Evolutionary conservation across 768 basidiomycete species (phyloP), one percentile per base, ranked within the genome.

Genomic region (Boletus insuetus): DNA sequence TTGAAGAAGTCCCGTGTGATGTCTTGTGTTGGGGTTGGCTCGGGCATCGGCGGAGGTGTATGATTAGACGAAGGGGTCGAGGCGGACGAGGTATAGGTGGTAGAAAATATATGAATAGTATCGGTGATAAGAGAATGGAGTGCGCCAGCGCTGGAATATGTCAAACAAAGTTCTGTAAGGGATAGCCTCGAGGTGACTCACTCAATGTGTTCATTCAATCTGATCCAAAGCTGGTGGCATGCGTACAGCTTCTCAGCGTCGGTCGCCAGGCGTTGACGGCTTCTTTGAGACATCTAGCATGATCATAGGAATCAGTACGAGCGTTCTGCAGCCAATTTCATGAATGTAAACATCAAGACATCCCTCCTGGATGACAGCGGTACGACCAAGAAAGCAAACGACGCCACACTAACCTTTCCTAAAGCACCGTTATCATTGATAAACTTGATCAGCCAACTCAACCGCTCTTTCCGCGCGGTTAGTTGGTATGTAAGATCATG

Each of bases 191-290:
- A 22, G 5, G 71, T 19, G 9, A 55, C 84, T 50, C 64, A 88
- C 88, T 78, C 75, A 29, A 91, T 74, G 29, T 82, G 74, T 40
- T 86, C 83, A 58, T 89, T 89, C 64, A 91, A 81, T 59, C 75
- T 74, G n/a, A 81, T 55, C 95, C 95, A 97, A 22, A 97, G 74
- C 39, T 89, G 86, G 56, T 86, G 83, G 6, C 82, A 85, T 2
- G 91, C 89, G 58, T 86, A 86, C 17, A 96, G 76, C 63, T 91
- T 92, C 71, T 97, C 95, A 2, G 91, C 92, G 64, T 97, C 89
- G 19, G 79, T 82, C 37, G 85, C 86, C 17, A 98, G 75, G 26
- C 78, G 77, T 62, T 94, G 85, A 19, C 93, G 82, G 55, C 85
- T 84, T 38, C 78, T 70, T 74, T 91, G 91, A 9, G 94, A 87